Base-by-base conservation (phyloP, 202 grass and related monocot genomes). In the Alloteropsis angusta region DNA sequence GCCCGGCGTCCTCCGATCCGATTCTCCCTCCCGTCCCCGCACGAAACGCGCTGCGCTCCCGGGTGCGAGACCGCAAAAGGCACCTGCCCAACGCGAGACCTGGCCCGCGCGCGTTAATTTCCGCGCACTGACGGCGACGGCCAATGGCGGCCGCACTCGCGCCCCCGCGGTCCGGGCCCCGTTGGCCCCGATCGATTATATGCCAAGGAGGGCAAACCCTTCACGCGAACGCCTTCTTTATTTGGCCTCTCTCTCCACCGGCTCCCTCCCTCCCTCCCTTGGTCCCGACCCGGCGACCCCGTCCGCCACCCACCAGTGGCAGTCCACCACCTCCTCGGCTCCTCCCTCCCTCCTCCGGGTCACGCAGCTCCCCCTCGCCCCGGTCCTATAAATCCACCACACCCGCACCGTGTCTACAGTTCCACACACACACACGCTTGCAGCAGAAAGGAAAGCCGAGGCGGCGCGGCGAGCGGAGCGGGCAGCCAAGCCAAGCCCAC, bases 371-470 rank as follows among this genome's bases (percentile, higher is more conserved):
- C 45, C 44, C 30, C n/a, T n/a, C 30, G 30, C 21, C 47, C 19
- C 21, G 36, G 34, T 36, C 6, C 36, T 79, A 79, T 67, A 67
- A 79, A 79, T 67, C 62, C 62, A 42, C 38, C 15, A 2, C 14
- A 38, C 43, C 8, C 36, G 57, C 9, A 34, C 57, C 41, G 42
- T 57, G 9, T 18, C 45, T 78, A 65, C 60, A 78, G 34, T 67
- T 38, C 15, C 23, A 76, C 57, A 1, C 74, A 76, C 57, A 1
- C 74, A 50, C 46, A 35, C 61, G 61, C 28, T 30, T 7, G 30
- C 12, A 54, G 61, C 10, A 63, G 46, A 82, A 77, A 82, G 85
- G 73, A 76, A 58, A 83, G 46, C 80, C 58, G 72, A 36, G 79
- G 64, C 73, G 53, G 46, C 49, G 71, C 70, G 48, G 56, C 59